Base-by-base conservation (phyloP, 1,284 basidiomycete species). In the Leccinum subfulvum region DNA sequence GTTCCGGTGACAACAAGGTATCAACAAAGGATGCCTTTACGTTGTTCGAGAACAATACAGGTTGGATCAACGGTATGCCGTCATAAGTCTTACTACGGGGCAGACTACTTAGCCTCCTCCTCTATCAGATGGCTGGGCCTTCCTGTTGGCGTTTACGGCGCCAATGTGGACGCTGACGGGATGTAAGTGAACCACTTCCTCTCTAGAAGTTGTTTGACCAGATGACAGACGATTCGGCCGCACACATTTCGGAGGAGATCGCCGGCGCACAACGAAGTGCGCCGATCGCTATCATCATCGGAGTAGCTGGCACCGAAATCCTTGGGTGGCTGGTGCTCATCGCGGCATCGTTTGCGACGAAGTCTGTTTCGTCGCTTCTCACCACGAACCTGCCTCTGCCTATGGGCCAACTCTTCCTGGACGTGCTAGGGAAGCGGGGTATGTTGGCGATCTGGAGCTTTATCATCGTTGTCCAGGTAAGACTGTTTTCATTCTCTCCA, bases 111-210 rank as follows among this genome's bases (percentile, higher is more conserved):
- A 57, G 54, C 6, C 33, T 33, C 9, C 41, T n/a, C 65, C 0
- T 44, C 23, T 4, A 47, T 23, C 66, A 89, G 88, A 82, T 73
- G 86, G 84, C 13, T 90, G 87, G 86, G 86, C 88, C 0, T 91
- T 91, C 71, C 75, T 91, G 65, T 73, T 91, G 21, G 81, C 88
- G 0, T 90, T 91, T 68, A 88, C 87, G 0, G 81, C 87, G 1
- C 86, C 88, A 0, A 91, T 91, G 85, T 92, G 90, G 90, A 88
- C 87, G 1, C 73, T 91, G 56, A 90, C 89, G 0, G 87, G 88
- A 59, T 91, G 88, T 88, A 63, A 68, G 85, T 70, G 7, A 7
- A 51, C 51, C 4, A 26, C 21, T 21, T 21, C 21, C 21, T 21
- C 21, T 8, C 28, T 1, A 1, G 28, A 53, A 55, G 9, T 13